Evolutionary conservation across 1,284 basidiomycete genomes (phyloP).

Genomic region (Tremellales sp.): DNA sequence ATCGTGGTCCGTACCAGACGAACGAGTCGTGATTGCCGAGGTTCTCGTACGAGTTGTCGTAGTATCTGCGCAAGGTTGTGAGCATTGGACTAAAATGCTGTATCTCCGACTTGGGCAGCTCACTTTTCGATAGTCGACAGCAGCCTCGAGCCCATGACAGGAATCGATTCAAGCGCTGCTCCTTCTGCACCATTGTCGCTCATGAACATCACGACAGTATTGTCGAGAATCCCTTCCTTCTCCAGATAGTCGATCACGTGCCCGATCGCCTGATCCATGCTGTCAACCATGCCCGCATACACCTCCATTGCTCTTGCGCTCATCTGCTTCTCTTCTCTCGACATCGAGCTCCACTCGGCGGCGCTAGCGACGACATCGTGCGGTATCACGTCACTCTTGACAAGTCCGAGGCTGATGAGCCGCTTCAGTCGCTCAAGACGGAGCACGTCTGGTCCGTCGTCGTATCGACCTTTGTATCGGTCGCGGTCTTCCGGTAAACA

Average conservation of each 20-base stretch:
- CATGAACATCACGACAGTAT: constrained; percentile 42
- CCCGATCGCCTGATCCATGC: constrained; percentile 38
- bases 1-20: constrained; percentile 6
- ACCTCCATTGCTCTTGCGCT: constrained; percentile 32
- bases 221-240: constrained; percentile 26
- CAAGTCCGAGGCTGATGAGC: constrained; percentile 25
- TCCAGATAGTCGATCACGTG: constrained; percentile 24
- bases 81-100: background rate
- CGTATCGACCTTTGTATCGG: constrained; percentile 31
- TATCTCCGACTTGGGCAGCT: constrained; percentile 3
- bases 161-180: constrained; percentile 13
- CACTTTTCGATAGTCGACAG: too few relatives aligned
- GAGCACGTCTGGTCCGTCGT: constrained; percentile 29
- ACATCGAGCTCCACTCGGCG: constrained; percentile 28
- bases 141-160: background rate
- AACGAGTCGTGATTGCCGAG: constrained; percentile 13
- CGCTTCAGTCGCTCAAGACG: constrained; percentile 20
- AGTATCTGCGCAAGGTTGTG: constrained; percentile 13
- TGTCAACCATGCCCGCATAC: constrained; percentile 43
- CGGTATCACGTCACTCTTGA: constrained; percentile 10
- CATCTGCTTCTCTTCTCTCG: constrained; percentile 19
- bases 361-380: constrained; percentile 14
- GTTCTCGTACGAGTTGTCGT: constrained; percentile 17
- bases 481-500: constrained; percentile 16
- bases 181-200: constrained; percentile 46